Evolutionary conservation across 2,329 filamentous ascomycete genomes (phyloP).

Genomic region (Scortechinia acanthostroma): DNA sequence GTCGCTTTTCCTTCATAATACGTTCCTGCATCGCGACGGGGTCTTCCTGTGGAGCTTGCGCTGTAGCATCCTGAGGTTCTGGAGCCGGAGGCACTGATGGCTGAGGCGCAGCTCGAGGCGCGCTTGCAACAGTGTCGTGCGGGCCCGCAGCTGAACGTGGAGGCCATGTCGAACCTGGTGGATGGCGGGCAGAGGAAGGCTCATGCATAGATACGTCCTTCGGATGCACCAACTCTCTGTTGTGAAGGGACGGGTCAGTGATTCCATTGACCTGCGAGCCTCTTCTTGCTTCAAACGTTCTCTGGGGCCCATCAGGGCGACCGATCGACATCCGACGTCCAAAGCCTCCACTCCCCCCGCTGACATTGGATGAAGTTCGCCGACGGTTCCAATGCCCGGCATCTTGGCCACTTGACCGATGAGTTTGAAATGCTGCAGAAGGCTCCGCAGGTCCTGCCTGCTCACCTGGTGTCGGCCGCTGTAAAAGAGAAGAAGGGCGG

Average conservation of each 20-base stretch:
- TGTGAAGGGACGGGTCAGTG: background rate
- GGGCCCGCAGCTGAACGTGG: background rate
- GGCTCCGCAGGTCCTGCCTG: constrained; percentile 68
- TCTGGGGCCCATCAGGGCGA: constrained; percentile 26
- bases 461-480: constrained; percentile 56
- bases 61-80: constrained; percentile 6
- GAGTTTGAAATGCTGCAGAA: constrained; percentile 79
- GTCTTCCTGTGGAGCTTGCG: constrained; percentile 20
- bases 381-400: constrained; percentile 61
- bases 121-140: background rate
- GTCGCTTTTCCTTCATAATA: constrained; percentile 51
- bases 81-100: constrained; percentile 3
- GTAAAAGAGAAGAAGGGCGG: constrained; percentile 72
- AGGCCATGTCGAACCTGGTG: background rate
- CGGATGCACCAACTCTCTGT: background rate
- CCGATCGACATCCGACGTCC: constrained; percentile 44
- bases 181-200: background rate
- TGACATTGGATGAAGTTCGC: constrained; percentile 84
- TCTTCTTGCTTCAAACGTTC: constrained; percentile 33
- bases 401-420: constrained; percentile 55
- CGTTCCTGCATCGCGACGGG: constrained; percentile 45
- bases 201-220: background rate
- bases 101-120: background rate
- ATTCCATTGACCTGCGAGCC: constrained; percentile 32
- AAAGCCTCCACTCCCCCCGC: constrained; percentile 71